Evolutionary conservation across 2,329 filamentous ascomycete genomes (phyloP).

Genomic region (Sarocladium kiliense): DNA sequence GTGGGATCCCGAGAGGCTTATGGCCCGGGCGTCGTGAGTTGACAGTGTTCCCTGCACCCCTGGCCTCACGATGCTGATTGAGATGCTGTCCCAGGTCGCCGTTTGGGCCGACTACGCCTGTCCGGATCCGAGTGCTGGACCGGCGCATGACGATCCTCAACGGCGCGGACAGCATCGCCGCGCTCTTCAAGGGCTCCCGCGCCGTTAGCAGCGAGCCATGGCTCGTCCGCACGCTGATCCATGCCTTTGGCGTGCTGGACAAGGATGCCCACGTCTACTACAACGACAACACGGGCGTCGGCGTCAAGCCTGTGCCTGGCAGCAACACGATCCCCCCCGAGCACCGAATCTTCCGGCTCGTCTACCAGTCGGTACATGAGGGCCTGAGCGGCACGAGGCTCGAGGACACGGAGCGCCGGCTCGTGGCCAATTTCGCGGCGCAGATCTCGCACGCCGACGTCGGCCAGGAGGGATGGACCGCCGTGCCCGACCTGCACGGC

Average conservation of each 20-base stretch:
- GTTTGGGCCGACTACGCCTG: slow-evolving; percentile 9
- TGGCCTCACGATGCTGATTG: background rate
- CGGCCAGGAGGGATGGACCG: background rate
- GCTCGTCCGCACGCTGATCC: slow-evolving; percentile 11
- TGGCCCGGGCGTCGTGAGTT: slow-evolving; percentile 10
- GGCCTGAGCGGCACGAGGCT: slow-evolving; percentile 10
- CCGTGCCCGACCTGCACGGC: slow-evolving; percentile 5
- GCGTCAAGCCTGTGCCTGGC: background rate
- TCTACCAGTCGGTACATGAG: slow-evolving; percentile 7
- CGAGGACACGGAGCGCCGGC: background rate
- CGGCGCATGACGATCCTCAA: slow-evolving; percentile 8
- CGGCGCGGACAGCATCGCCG: background rate
- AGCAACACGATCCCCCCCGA: background rate
- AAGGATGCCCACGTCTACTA: slow-evolving; percentile 9
- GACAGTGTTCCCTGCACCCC: background rate
- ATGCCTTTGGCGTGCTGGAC: slow-evolving; percentile 6
- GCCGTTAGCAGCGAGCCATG: slow-evolving; percentile 9
- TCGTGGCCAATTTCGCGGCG: background rate
- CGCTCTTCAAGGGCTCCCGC: background rate
- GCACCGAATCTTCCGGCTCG: slow-evolving; percentile 11
- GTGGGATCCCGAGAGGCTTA: slow-evolving; percentile 8
- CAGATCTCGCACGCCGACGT: background rate
- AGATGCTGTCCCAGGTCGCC: slow-evolving; percentile 1
- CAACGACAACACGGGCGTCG: slow-evolving; percentile 9
- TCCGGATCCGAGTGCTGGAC: slow-evolving; percentile 11